Base-by-base conservation (phyloP, 768 basidiomycete species). In the Lactarius indigo region DNA sequence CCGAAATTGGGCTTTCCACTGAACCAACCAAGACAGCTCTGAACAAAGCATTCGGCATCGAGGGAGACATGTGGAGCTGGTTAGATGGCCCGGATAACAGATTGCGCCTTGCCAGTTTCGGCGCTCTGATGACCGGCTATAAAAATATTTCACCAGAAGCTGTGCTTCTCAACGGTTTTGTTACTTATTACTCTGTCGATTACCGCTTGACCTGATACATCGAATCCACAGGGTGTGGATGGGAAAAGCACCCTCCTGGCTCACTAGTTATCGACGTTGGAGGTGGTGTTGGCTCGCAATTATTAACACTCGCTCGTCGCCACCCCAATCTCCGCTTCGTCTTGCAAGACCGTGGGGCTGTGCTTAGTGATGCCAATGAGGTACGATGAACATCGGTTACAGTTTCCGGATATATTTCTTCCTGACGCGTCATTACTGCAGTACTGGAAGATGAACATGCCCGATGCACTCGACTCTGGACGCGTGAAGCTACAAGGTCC, bases 71-170 rank as follows among this genome's bases (percentile, higher is more conserved):
- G 20, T 44, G 42, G 42, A 44, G 20, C 42, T 44, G 42, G 42
- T 17, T 44, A 3, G 42, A 44, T n/a, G 42, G 20, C n/a, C 6
- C 42, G 20, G 20, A 44, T 8, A 44, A 44, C 20, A 44, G 42
- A n/a, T 44, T 44, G 6, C 42, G 42, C 42, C 42, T 44, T 44
- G 42, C 42, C 6, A 44, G 42, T 20, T 44, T 44, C 42, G 42
- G 42, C 42, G 18, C 42, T 7, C 78, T 73, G 12, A 79, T 80
- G 75, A 66, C 72, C 31, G 76, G 75, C 20, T 55, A 74, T 1
- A 63, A 67, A 52, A 57, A 62, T 18, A 33, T 33, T 3, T 3
- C 31, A 33, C 31, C 31, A 7, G 31, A 33, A 33, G 31, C 3
- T 7, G 31, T 7, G 31, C 31, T 33, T 33, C n/a, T n/a, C n/a